A percentile compares a stretch with the other conserved stretches of the same genome.
Evolutionary conservation across 257 asterid species (phyloP).

Genomic region (Lycium ferocissimum): DNA sequence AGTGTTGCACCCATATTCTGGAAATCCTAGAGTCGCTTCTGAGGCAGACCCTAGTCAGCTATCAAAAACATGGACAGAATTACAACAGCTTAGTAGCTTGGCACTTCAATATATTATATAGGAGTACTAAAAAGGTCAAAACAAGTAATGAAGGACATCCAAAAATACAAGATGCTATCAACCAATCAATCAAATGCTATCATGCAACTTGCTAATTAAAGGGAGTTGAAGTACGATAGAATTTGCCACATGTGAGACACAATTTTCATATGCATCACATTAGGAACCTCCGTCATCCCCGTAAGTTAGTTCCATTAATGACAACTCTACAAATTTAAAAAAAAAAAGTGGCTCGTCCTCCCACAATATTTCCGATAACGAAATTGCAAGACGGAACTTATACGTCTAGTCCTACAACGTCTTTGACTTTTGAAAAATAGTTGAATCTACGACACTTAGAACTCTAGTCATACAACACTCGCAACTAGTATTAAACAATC

Average conservation of each 20-base stretch:
- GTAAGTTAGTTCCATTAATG: not conserved
- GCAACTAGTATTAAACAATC: not conserved
- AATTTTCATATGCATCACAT: not conserved
- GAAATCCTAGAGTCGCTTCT: too few species aligned
- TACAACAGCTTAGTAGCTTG: not conserved
- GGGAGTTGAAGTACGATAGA: not conserved
- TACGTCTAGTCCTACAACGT: not conserved
- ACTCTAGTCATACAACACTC: not conserved
- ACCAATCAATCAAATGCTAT: not conserved
- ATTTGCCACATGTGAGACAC: not conserved
- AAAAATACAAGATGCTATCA: not conserved
- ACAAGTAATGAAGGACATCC: not conserved
- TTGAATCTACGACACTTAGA: too few species aligned
- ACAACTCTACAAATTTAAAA: not conserved
- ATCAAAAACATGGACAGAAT: not conserved
- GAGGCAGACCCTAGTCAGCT: not conserved
- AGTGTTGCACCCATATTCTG: too few species aligned
- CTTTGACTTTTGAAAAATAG: too few species aligned
- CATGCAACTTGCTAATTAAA: not conserved
- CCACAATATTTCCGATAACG: not conserved
- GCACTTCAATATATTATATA: not conserved
- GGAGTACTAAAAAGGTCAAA: not conserved
- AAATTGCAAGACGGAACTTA: not conserved
- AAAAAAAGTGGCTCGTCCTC: not conserved
- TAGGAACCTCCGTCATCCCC: not conserved